These are phyloP conservation scores for Amylostereum areolatum DNA, from an alignment of 1,284 basidiomycete genomes.

Conservation along the genomic window DNA sequence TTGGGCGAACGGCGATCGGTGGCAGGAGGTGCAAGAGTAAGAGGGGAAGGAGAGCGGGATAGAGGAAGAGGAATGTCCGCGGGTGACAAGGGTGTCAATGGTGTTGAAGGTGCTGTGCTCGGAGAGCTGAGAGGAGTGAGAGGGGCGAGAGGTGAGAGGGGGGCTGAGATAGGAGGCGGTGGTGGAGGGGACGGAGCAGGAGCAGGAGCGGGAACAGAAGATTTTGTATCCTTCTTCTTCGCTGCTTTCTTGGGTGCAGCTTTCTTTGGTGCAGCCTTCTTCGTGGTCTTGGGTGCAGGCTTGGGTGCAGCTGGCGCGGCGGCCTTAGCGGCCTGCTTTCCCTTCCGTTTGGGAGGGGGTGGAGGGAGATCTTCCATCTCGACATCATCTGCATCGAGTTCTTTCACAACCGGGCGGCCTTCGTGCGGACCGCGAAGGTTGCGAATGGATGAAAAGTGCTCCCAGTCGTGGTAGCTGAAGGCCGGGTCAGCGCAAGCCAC, in stretches of 20 bases:
- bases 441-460: slow-evolving; percentile 90
- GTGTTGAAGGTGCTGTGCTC: slow-evolving; percentile 9
- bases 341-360: slow-evolving; percentile 9
- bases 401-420: slow-evolving; percentile 67
- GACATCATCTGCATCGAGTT: slow-evolving; percentile 32
- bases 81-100: slow-evolving; percentile 16
- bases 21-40: slow-evolving; percentile 22
- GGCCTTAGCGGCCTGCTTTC: slow-evolving; percentile 14
- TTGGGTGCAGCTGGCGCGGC: slow-evolving; percentile 7
- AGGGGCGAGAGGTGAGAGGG: slow-evolving; percentile 4
- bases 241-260: slow-evolving; percentile 1
- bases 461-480: slow-evolving; percentile 83
- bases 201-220: background rate
- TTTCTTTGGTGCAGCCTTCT: background rate
- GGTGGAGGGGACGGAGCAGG: slow-evolving; percentile 12
- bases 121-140: slow-evolving; percentile 14
- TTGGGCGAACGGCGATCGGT: slow-evolving; percentile 49
- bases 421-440: slow-evolving; percentile 81
- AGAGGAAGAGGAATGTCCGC: slow-evolving; percentile 33
- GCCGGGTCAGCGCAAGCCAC: slow-evolving; percentile 5
- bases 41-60: slow-evolving; percentile 43
- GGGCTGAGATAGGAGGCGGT: slow-evolving; percentile 15
- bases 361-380: slow-evolving; percentile 3
- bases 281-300: slow-evolving; percentile 8
- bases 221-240: background rate